These are phyloP conservation scores for Didymella arachidicola DNA, from an alignment of 2,329 filamentous ascomycete species.

Conservation along the genomic window DNA sequence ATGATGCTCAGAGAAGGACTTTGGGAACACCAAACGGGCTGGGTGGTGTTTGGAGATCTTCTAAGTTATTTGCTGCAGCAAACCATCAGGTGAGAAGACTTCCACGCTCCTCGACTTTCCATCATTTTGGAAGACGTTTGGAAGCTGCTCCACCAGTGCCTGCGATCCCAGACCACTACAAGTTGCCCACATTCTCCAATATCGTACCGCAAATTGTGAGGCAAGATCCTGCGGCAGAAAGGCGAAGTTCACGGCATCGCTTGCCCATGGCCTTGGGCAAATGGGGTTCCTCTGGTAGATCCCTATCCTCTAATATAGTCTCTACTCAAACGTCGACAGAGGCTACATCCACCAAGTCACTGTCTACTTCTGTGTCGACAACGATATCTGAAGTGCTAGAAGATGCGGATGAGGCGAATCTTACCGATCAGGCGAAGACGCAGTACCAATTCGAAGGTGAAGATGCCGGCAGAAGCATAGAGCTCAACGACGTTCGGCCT, in stretches of 20 bases:
- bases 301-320: conserved; percentile 8
- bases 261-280: background rate
- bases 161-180: conserved; percentile 34
- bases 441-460: background rate
- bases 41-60: conserved; percentile 32
- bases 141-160: conserved; percentile 36
- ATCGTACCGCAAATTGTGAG: background rate
- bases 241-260: background rate
- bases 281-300: background rate
- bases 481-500: background rate
- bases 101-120: conserved; percentile 41
- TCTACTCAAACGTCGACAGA: conserved; percentile 1
- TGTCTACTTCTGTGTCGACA: background rate
- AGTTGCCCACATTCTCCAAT: conserved; percentile 26
- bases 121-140: conserved; percentile 29
- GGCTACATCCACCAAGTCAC: conserved; percentile 1
- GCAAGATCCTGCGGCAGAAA: background rate
- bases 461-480: background rate
- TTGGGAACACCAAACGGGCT: conserved; percentile 32
- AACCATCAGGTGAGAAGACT: conserved; percentile 47
- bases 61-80: conserved; percentile 25
- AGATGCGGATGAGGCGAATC: background rate
- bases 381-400: background rate
- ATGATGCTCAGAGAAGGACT: conserved; percentile 30
- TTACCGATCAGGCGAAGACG: background rate